phyloP scores from a whole-genome alignment of 148 eudicot species.

The Cornus florida region DNA sequence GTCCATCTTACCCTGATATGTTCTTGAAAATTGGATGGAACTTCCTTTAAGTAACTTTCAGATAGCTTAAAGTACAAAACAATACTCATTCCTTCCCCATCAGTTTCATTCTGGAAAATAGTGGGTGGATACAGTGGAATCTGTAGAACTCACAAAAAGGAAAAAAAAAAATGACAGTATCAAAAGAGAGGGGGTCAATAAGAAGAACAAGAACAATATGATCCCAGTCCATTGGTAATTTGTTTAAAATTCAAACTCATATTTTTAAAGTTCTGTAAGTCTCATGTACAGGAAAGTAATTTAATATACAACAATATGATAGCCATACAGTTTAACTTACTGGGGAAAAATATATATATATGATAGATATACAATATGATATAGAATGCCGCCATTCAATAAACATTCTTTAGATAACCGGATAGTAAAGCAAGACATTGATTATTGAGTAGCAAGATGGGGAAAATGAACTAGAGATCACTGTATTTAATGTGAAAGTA shows the following conservation, averaged over 20 bases:
- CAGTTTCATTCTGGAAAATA: constrained; percentile 76
- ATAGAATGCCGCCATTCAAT: neutral
- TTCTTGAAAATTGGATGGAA: constrained; percentile 73
- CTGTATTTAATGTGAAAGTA: no score
- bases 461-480: neutral
- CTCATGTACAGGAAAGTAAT: neutral
- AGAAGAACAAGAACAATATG: neutral
- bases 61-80: constrained; percentile 87
- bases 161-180: constrained; percentile 3
- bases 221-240: no score
- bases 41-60: constrained; percentile 70
- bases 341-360: no score
- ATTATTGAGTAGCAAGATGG: neutral
- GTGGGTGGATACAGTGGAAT: constrained; percentile 82
- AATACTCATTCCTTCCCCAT: constrained; percentile 88
- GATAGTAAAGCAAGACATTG: neutral
- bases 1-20: constrained; percentile 59
- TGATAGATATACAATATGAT: neutral
- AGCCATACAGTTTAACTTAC: no score
- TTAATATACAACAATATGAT: neutral
- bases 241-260: no score
- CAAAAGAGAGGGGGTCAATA: neutral
- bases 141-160: constrained; percentile 38
- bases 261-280: neutral
- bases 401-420: neutral